Evolutionary conservation across 2,329 filamentous ascomycete genomes (phyloP).

Genomic region (Ophiostoma perfectum): DNA sequence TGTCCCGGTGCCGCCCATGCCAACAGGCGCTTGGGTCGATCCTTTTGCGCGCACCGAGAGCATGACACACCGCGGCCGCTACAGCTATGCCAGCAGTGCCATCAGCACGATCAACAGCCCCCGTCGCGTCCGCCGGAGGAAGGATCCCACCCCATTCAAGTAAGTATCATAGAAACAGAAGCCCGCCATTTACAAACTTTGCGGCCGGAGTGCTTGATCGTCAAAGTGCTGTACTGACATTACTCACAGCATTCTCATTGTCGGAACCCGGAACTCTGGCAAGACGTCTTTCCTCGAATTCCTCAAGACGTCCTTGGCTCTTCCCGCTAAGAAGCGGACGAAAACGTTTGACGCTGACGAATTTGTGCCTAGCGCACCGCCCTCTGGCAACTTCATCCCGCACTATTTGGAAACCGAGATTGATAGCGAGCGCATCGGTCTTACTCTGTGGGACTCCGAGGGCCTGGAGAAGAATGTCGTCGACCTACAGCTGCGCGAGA

Average conservation of each 20-base stretch:
- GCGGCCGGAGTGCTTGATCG: too few species aligned
- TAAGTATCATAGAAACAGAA: constrained; percentile 46
- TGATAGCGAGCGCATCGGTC: constrained; percentile 80
- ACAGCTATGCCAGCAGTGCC: constrained; percentile 91
- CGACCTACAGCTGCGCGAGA: constrained; percentile 86
- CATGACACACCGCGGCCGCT: constrained; percentile 93
- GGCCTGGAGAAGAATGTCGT: constrained; percentile 92
- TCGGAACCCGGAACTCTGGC: constrained; percentile 80
- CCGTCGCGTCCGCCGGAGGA: constrained; percentile 83
- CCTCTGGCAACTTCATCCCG: constrained; percentile 69
- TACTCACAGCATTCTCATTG: constrained; percentile 68
- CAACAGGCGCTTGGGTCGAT: constrained; percentile 59
- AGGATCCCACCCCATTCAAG: constrained; percentile 98
- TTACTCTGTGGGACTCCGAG: constrained; percentile 95
- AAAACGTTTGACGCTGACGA: constrained; percentile 55
- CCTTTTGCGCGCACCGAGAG: constrained; percentile 82
- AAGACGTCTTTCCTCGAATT: constrained; percentile 98
- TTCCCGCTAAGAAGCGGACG: constrained; percentile 72
- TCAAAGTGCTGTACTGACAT: too few species aligned
- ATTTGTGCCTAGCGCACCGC: constrained; percentile 44
- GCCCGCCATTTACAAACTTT: too few species aligned
- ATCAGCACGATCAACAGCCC: constrained; percentile 91
- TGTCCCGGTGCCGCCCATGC: constrained; percentile 49
- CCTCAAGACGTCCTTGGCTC: constrained; percentile 75
- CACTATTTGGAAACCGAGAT: constrained; percentile 94